A percentile compares a stretch with the other conserved stretches of the same genome.
These are phyloP conservation scores for Blastomyces gilchristii DNA, from an alignment of 2,329 filamentous ascomycete genomes.

Conservation along the genomic window DNA sequence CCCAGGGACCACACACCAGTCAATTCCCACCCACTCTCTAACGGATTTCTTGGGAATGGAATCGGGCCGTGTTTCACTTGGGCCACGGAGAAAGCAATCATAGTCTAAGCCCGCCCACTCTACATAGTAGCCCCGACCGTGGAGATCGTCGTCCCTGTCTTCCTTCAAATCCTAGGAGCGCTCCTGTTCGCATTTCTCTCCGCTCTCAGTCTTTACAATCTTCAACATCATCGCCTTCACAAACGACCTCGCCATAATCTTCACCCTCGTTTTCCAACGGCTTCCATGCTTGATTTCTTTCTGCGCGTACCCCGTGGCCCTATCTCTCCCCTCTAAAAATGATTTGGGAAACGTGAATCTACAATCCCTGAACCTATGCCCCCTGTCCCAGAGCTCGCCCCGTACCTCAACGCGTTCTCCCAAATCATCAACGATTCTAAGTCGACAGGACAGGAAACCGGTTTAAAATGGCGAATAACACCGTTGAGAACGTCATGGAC, in stretches of 20 bases:
- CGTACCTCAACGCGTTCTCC: not conserved
- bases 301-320: no score
- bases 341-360: not conserved
- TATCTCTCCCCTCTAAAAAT: not conserved
- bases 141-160: not conserved
- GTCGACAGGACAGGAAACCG: not conserved
- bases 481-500: conserved; percentile 30
- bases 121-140: not conserved
- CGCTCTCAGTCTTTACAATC: not conserved
- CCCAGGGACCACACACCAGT: not conserved
- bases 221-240: not conserved
- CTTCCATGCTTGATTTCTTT: not conserved
- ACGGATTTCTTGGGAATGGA: not conserved
- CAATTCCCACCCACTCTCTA: not conserved
- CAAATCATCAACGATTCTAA: not conserved
- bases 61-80: not conserved
- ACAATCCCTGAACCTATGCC: not conserved
- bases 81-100: not conserved
- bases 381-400: not conserved
- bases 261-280: not conserved
- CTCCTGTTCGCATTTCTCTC: not conserved
- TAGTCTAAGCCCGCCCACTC: not conserved
- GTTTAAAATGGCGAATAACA: not conserved
- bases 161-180: not conserved
- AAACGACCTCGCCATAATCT: not conserved